These are phyloP conservation scores for Cladosporium sp. DNA, from an alignment of 2,329 filamentous ascomycete genomes.

Conservation along the genomic window DNA sequence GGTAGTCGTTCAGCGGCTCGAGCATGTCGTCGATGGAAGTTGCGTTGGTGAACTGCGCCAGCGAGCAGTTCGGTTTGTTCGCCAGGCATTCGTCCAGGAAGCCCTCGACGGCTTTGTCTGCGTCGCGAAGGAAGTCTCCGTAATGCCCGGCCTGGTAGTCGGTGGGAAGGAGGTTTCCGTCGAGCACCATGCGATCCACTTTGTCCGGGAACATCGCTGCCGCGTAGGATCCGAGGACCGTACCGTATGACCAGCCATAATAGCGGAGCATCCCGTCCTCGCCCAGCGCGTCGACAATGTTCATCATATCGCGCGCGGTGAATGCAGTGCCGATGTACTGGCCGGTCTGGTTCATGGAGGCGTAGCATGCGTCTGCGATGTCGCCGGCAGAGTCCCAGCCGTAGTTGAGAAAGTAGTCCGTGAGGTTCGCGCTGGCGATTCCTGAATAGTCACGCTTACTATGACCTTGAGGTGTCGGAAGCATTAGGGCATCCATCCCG, in stretches of 20 bases:
- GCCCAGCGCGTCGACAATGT: conserved; percentile 38
- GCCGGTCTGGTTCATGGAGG: conserved; percentile 26
- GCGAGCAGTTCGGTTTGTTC: conserved; percentile 49
- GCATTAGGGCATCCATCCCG: conserved; percentile 1
- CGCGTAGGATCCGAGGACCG: conserved; percentile 31
- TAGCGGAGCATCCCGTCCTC: conserved; percentile 39
- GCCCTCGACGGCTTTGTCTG: conserved; percentile 40
- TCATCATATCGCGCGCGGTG: conserved; percentile 40
- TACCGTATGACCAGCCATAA: conserved; percentile 37
- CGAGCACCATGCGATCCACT: conserved; percentile 38
- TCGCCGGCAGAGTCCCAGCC: background rate
- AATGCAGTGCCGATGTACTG: conserved; percentile 39
- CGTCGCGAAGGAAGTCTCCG: conserved; percentile 46
- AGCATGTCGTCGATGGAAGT: conserved; percentile 46
- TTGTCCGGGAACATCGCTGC: conserved; percentile 35
- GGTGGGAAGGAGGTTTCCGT: conserved; percentile 28
- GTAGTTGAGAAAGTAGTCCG: background rate
- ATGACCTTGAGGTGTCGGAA: background rate
- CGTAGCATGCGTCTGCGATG: conserved; percentile 11
- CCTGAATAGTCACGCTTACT: background rate
- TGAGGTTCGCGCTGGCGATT: background rate
- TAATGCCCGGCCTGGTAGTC: conserved; percentile 47
- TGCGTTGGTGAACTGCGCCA: conserved; percentile 48
- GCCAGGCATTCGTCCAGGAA: conserved; percentile 25
- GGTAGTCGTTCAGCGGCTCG: conserved; percentile 37